These are phyloP conservation scores for Citrullus colocynthis DNA, from an alignment of 306 rosid genomes.

Conservation along the genomic window DNA sequence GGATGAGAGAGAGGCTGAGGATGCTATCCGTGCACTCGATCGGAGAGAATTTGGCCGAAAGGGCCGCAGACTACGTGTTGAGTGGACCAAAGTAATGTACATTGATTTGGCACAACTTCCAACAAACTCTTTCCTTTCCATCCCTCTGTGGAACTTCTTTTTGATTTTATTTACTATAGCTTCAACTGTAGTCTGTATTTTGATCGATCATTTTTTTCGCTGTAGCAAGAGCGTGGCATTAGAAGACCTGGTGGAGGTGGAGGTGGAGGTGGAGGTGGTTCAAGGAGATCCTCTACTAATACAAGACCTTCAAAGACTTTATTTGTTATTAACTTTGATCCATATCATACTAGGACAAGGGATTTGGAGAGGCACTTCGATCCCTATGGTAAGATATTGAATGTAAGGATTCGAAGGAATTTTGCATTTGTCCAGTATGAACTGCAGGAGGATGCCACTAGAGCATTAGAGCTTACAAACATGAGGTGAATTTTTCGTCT, in stretches of 20 bases:
- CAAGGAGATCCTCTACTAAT: slow-evolving; percentile 61
- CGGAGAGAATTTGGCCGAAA: slow-evolving; percentile 77
- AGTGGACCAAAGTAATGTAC: slow-evolving; percentile 79
- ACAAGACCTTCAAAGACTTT: slow-evolving; percentile 82
- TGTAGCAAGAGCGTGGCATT: slow-evolving; percentile 79
- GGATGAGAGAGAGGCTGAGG: slow-evolving; percentile 94
- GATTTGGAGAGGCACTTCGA: slow-evolving; percentile 99
- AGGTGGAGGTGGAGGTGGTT: slow-evolving; percentile 29
- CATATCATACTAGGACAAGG: slow-evolving; percentile 76
- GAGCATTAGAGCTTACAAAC: slow-evolving; percentile 83
- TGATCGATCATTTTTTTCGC: slow-evolving; percentile 1
- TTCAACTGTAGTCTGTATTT: background rate
- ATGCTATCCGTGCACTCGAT: slow-evolving; percentile 81
- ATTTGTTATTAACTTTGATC: slow-evolving; percentile 91
- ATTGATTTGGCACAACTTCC: background rate
- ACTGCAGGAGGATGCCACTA: slow-evolving; percentile 83
- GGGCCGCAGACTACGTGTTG: slow-evolving; percentile 96
- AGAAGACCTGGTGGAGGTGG: slow-evolving; percentile 52
- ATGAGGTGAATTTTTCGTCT: slow-evolving; percentile 43
- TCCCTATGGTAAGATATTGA: slow-evolving; percentile 79
- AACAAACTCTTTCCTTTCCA: background rate
- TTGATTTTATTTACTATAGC: background rate
- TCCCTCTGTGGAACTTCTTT: background rate
- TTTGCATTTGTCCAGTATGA: slow-evolving; percentile 96
- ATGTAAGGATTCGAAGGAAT: slow-evolving; percentile 87